phyloP scores from a whole-genome alignment of 2,329 filamentous ascomycete species.

The Massarina eburnea region DNA sequence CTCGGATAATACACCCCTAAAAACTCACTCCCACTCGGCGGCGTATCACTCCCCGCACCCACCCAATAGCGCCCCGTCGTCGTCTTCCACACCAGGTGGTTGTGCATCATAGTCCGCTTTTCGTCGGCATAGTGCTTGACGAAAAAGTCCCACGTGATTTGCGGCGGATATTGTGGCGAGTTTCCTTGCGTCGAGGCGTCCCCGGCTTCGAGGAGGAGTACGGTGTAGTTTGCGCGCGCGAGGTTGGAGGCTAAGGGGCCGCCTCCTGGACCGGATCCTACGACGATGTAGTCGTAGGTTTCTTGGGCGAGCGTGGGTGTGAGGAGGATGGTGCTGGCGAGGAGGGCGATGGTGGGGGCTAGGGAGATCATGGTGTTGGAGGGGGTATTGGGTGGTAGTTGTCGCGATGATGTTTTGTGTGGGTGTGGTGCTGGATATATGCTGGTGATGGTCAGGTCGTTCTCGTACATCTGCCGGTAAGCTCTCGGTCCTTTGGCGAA shows the following conservation, averaged over 20 bases:
- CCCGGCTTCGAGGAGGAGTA: slow-evolving; percentile 62
- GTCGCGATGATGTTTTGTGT: too few relatives aligned
- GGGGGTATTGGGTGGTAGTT: too few relatives aligned
- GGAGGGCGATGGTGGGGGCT: slow-evolving; percentile 7
- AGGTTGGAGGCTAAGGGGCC: slow-evolving; percentile 50
- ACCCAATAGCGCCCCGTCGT: slow-evolving; percentile 55
- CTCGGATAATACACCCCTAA: slow-evolving; percentile 60
- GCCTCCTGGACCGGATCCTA: slow-evolving; percentile 50
- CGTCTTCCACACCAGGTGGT: slow-evolving; percentile 59
- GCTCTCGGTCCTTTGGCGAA: too few relatives aligned
- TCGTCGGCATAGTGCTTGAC: slow-evolving; percentile 61
- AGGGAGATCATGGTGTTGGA: slow-evolving; percentile 16
- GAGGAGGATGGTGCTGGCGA: slow-evolving; percentile 9
- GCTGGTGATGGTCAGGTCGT: too few relatives aligned
- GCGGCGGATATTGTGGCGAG: slow-evolving; percentile 26
- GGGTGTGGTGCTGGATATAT: too few relatives aligned
- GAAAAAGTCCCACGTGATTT: slow-evolving; percentile 54
- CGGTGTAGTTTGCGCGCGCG: slow-evolving; percentile 57
- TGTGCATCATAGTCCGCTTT: slow-evolving; percentile 54
- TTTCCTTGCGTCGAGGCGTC: slow-evolving; percentile 54
- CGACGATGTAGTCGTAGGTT: slow-evolving; percentile 62
- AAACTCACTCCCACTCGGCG: slow-evolving; percentile 52
- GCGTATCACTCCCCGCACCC: slow-evolving; percentile 49
- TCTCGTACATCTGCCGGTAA: too few relatives aligned
- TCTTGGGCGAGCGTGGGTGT: slow-evolving; percentile 12